phyloP scores from a whole-genome alignment of 2,329 filamentous ascomycete species.

The Botrytis galanthina region DNA sequence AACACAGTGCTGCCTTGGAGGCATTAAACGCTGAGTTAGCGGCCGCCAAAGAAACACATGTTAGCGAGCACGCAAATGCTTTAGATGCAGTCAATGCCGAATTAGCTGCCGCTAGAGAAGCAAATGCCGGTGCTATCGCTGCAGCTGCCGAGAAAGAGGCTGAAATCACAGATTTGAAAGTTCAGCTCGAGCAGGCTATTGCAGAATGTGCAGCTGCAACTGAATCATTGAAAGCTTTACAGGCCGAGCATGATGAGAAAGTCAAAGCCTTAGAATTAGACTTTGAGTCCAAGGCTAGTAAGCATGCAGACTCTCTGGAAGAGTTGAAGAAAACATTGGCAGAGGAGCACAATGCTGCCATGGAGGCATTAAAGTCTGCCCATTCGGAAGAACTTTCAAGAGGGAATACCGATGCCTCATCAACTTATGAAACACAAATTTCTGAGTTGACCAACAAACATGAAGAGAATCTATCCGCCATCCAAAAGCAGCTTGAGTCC shows the following conservation, averaged over 20 bases:
- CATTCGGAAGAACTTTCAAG: conserved; percentile 50
- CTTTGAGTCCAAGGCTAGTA: conserved; percentile 1
- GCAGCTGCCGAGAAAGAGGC: conserved; percentile 41
- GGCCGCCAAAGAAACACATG: conserved; percentile 48
- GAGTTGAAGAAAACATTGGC: conserved; percentile 49
- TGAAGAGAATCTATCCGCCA: conserved; percentile 47
- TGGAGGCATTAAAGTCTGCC: conserved; percentile 52
- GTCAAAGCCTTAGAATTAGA: background rate
- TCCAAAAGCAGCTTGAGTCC: conserved; percentile 54
- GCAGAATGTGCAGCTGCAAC: conserved; percentile 37
- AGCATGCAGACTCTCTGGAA: conserved; percentile 41
- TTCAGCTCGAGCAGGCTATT: conserved; percentile 43
- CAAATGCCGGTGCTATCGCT: conserved; percentile 38
- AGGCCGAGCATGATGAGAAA: conserved; percentile 38
- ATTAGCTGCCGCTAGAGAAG: conserved; percentile 49
- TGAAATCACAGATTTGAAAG: conserved; percentile 36
- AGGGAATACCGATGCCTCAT: conserved; percentile 45
- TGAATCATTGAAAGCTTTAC: conserved; percentile 33
- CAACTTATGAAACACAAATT: conserved; percentile 49
- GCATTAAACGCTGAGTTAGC: conserved; percentile 44
- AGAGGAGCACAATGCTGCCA: conserved; percentile 50
- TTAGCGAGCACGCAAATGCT: conserved; percentile 25
- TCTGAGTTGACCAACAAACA: conserved; percentile 52
- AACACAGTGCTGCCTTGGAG: conserved; percentile 29
- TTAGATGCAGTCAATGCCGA: conserved; percentile 40